A percentile compares a stretch with the other conserved stretches of the same genome.
Conservation (phyloP, 495 filamentous ascomycete species). For the Corynascus novoguineensis region DNA sequence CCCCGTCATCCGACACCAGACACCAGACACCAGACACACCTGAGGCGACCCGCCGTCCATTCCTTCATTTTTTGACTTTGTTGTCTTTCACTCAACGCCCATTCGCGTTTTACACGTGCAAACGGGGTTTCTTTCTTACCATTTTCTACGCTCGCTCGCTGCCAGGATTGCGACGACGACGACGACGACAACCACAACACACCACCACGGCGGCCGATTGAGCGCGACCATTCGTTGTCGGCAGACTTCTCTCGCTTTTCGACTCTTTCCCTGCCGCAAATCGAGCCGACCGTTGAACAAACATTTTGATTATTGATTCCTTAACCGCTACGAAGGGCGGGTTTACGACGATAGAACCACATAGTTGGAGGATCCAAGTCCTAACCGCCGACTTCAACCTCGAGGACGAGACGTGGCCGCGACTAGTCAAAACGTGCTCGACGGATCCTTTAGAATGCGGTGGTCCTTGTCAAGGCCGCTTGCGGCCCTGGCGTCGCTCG, state of each 20-base stretch:
- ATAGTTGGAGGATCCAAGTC: neutral
- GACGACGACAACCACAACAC: too few species aligned
- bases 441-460: constrained; percentile 28
- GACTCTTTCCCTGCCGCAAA: constrained; percentile 21
- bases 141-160: neutral
- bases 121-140: neutral
- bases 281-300: constrained; percentile 6
- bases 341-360: neutral
- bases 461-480: constrained; percentile 31
- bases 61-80: neutral
- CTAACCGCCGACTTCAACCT: neutral
- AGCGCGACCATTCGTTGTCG: constrained; percentile 8
- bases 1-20: constrained; percentile 7
- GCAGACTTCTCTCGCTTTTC: constrained; percentile 31
- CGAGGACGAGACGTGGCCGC: constrained; percentile 1
- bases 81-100: neutral
- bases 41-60: constrained; percentile 4
- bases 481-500: constrained; percentile 35
- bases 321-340: too few species aligned
- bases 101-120: neutral
- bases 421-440: neutral
- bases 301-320: constrained; percentile 7
- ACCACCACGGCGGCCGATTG: too few species aligned
- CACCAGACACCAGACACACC: neutral
- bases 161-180: constrained; percentile 1